Evolutionary conservation across 2,329 filamentous ascomycete genomes (phyloP), one percentile per base, ranked within the genome.

Genomic region (Arthrobotrys iridis): DNA sequence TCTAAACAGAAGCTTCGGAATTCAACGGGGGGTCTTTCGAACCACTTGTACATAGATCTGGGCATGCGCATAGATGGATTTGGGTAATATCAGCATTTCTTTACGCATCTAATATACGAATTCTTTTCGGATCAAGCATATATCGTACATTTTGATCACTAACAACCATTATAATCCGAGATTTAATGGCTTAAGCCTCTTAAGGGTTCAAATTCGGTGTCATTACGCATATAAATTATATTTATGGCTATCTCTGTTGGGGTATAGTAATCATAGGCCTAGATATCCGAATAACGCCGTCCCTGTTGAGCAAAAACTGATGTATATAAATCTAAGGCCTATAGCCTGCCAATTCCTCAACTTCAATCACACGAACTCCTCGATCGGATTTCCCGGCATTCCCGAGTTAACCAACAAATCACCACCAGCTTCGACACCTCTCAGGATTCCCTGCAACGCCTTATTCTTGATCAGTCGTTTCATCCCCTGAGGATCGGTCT

Each of bases 401-500:
- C 65, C 65, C 7, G 65, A 55, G 62, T 50, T 30, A 13, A 70
- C 28, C 55, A 70, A 28, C 24, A 70, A 22, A 55, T 79, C 76
- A 2, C 74, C 70, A 8, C 68, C 65, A 8, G n/a, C 67, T 2
- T 76, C 65, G 15, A 20, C 70, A 13, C 71, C 77, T 20, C 76
- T 77, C 24, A 70, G 43, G 8, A 60, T 26, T 33, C 66, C 58
- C n/a, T 71, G 57, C 20, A 70, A 33, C 2, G 78, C 65, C 7
- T 45, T 74, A 7, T 15, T 7, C 46, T 77, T 22, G 2, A 79
- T 59, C 22, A 62, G 35, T 13, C 64, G 48, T 63, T 79, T 79
- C 78, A 79, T 78, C 2, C 52, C 77, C 41, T 45, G 13, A 0
- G 78, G 65, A 55, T 79, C 57, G 8, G 45, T 72, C n/a, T 57